Base-by-base conservation (phyloP, 306 rosid genomes). In the Chamaecrista fasciculata region DNA sequence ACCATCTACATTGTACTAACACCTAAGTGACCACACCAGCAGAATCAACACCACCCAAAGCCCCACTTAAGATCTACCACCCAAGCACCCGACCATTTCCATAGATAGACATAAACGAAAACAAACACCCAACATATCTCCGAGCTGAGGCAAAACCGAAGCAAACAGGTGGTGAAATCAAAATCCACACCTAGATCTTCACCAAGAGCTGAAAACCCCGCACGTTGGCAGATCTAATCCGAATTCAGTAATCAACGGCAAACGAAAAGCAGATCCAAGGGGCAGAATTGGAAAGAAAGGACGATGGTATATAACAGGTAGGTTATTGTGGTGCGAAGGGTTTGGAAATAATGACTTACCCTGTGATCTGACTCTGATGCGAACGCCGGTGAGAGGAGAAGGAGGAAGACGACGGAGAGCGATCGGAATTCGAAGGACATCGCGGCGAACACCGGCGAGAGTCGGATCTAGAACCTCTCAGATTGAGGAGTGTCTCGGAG, bases 321-420 rank as follows among this genome's bases (percentile, higher is more conserved):
- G 37, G 16, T 7, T 5, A 48, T 20, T n/a, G 53, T 24, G 34
- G 44, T n/a, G n/a, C n/a, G 50, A 10, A 61, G 47, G 72, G 50
- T 24, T 11, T 23, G 39, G 23, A 66, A 4, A 26, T 4, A 18
- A 48, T 59, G 24, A 59, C 58, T 46, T 75, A 91, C 99, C 96
- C 68, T 91, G 85, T 95, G 99, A 87, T 95, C 99, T 47, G 95
- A 78, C 67, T 95, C 99, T 50, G 96, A 78, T 67, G 96, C 95
- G 74, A 84, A 57, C 11, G 77, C 82, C 48, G 78, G 42, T 4
- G 83, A 76, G 9, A 80, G 79, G 69, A 72, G 52, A 47, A 76
- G 80, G 46, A 81, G 44, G 71, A 88, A 61, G 28, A 86, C 24
- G 19, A 80, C 25, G 33, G 82, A 5, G 37, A 76, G 51, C 44